Evolutionary conservation across 75 land plant genomes (phyloP), one percentile per base, ranked within the genome.

Genomic region (Sequoia sempervirens): DNA sequence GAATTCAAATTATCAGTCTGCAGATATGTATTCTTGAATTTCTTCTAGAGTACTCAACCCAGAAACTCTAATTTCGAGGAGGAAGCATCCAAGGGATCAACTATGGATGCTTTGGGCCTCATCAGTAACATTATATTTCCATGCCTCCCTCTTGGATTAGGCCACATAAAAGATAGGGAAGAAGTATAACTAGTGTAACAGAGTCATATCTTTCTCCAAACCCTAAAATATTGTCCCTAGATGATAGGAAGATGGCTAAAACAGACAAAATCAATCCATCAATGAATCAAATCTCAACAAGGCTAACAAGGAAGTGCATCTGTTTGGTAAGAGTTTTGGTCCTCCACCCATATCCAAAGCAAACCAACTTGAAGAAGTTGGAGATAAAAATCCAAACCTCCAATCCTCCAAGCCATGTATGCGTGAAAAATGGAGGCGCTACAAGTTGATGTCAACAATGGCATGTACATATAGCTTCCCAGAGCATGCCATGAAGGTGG

Each of bases 1-100:
- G 4, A 86, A 81, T 64, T 89, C 88, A n/a, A 89, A 87, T 68
- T 89, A 87, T 84, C 85, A 85, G 36, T 79, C 84, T 8, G 43
- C 84, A 0, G 97, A 95, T 43, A 70, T 95, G 61, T 95, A 93
- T 87, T 95, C 96, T 5, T 86, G 93, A 17, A 93, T 92, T 37
- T 95, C 95, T 11, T 95, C 95, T 23, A 84, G 91, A 13, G 93
- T 93, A 2, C 96, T 94, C 2, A 96, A 0, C 96, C 98, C 13
- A 82, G 96, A 79, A 92, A 93, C 3, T 90, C 91, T n/a, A 90
- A 90, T 20, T 83, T 83, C 20, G 79, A 73, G 32, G 84, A 73
- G 18, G 84, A 83, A 41, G 50, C 7, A n/a, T n/a, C 56, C 40
- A 81, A 53, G 50, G 80, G 80, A 1, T 78, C 80, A 78, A 78